Evolutionary conservation across 768 basidiomycete genomes (phyloP).

Genomic region (Xanthoconium purpureum): DNA sequence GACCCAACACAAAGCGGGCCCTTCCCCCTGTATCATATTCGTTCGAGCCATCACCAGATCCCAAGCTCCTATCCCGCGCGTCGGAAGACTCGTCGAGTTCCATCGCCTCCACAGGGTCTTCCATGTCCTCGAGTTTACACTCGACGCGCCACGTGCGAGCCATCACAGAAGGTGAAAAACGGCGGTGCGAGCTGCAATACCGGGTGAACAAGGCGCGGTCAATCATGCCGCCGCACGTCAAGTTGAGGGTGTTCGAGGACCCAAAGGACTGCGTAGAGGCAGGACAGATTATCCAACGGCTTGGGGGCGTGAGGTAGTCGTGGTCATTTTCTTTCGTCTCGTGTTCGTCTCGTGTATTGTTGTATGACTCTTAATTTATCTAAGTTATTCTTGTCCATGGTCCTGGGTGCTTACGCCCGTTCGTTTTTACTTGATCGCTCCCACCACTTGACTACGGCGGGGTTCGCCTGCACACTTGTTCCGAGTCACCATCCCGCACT

Average conservation of each 20-base stretch:
- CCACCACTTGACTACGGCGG: neutral
- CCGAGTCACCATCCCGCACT: neutral
- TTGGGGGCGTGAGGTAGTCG: constrained; percentile 1
- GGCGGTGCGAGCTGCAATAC: constrained; percentile 55
- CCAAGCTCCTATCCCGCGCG: constrained; percentile 1
- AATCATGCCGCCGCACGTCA: constrained; percentile 54
- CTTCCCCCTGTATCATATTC: constrained; percentile 15
- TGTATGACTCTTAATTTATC: neutral
- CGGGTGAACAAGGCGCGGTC: constrained; percentile 62
- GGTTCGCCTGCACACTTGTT: neutral
- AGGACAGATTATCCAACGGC: constrained; percentile 36
- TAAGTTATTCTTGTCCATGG: neutral
- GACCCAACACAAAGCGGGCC: constrained; percentile 7
- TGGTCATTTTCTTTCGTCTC: neutral
- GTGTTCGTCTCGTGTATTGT: neutral
- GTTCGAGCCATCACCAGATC: constrained; percentile 11
- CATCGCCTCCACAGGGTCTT: constrained; percentile 18
- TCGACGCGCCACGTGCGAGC: constrained; percentile 12
- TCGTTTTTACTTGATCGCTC: neutral
- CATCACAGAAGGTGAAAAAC: constrained; percentile 55
- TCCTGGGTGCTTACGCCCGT: neutral
- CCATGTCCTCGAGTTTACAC: constrained; percentile 15
- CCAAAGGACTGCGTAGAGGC: constrained; percentile 71
- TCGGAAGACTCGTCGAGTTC: constrained; percentile 31
- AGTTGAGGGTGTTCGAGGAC: constrained; percentile 63